phyloP scores from a whole-genome alignment of 2,329 filamentous ascomycete species.

The Parafenestella ontariensis region DNA sequence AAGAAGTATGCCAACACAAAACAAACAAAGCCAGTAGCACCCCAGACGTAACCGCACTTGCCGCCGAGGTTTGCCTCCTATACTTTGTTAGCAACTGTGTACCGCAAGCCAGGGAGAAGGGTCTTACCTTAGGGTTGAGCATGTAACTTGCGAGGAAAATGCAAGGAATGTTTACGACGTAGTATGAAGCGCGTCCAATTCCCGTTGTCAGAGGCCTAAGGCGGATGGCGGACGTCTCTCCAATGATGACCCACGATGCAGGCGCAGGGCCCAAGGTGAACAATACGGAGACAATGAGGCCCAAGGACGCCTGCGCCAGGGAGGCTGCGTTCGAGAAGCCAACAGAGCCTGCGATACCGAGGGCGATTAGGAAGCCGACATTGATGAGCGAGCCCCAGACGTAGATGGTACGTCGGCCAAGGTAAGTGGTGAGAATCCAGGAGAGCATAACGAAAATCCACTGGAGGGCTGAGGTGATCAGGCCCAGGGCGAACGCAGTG shows the following conservation, averaged over 20 bases:
- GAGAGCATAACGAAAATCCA: slow-evolving; percentile 69
- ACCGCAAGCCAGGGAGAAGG: slow-evolving; percentile 53
- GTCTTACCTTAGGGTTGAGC: slow-evolving; percentile 60
- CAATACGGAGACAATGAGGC: slow-evolving; percentile 69
- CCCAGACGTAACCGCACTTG: slow-evolving; percentile 46
- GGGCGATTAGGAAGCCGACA: slow-evolving; percentile 60
- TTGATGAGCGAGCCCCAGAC: slow-evolving; percentile 66
- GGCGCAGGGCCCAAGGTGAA: slow-evolving; percentile 69
- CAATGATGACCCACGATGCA: slow-evolving; percentile 71
- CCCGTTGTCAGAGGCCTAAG: slow-evolving; percentile 71
- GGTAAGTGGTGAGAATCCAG: slow-evolving; percentile 70
- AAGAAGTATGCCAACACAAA: slow-evolving; percentile 57
- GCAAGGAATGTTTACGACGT: slow-evolving; percentile 69
- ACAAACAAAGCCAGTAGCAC: slow-evolving; percentile 62
- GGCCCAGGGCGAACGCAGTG: slow-evolving; percentile 66
- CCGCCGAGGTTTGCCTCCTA: slow-evolving; percentile 59
- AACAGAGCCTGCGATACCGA: slow-evolving; percentile 66
- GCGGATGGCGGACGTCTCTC: slow-evolving; percentile 70
- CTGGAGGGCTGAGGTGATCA: slow-evolving; percentile 70
- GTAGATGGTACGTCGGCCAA: slow-evolving; percentile 70
- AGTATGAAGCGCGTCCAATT: slow-evolving; percentile 69
- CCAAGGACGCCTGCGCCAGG: slow-evolving; percentile 67
- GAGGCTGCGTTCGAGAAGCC: slow-evolving; percentile 50
- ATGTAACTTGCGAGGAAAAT: slow-evolving; percentile 69
- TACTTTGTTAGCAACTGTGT: slow-evolving; percentile 66